Evolutionary conservation across 495 filamentous ascomycete genomes (phyloP).

Genomic region (Parmelia sp.): DNA sequence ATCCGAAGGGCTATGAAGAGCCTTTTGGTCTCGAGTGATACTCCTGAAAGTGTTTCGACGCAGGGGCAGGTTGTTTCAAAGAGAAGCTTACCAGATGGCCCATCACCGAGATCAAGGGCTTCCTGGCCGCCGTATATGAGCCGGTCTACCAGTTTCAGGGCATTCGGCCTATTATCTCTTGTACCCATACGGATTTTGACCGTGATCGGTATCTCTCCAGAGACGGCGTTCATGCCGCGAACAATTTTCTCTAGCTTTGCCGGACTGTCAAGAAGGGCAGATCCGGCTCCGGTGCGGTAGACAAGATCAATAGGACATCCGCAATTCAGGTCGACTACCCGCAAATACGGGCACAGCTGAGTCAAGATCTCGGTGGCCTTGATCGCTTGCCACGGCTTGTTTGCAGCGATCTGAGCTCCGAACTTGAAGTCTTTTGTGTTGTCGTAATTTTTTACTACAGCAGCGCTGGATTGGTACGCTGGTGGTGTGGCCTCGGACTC

Average conservation of each 20-base stretch:
- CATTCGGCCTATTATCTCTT: constrained; percentile 68
- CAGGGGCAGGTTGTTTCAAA: background rate
- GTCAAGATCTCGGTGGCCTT: constrained; percentile 81
- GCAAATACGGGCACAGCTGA: constrained; percentile 66
- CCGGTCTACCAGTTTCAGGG: constrained; percentile 73
- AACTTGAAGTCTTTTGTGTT: constrained; percentile 78
- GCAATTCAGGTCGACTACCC: constrained; percentile 90
- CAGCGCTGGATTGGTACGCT: constrained; percentile 35
- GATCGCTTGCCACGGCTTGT: constrained; percentile 78
- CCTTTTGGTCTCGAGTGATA: background rate
- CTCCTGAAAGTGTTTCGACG: background rate
- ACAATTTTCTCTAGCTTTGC: constrained; percentile 86
- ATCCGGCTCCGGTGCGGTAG: constrained; percentile 78
- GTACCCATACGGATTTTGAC: constrained; percentile 94
- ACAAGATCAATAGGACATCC: constrained; percentile 95
- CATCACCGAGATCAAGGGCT: constrained; percentile 50
- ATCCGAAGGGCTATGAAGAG: background rate
- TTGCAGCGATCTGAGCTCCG: constrained; percentile 84
- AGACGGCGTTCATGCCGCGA: constrained; percentile 89
- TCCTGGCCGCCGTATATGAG: constrained; percentile 72
- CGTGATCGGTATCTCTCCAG: constrained; percentile 78
- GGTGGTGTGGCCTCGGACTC: constrained; percentile 69
- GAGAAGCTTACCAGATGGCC: constrained; percentile 50
- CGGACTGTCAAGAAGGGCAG: constrained; percentile 81
- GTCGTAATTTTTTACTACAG: constrained; percentile 55